Conservation (phyloP, 495 filamentous ascomycete genomes). For the Podospora anserina region DNA sequence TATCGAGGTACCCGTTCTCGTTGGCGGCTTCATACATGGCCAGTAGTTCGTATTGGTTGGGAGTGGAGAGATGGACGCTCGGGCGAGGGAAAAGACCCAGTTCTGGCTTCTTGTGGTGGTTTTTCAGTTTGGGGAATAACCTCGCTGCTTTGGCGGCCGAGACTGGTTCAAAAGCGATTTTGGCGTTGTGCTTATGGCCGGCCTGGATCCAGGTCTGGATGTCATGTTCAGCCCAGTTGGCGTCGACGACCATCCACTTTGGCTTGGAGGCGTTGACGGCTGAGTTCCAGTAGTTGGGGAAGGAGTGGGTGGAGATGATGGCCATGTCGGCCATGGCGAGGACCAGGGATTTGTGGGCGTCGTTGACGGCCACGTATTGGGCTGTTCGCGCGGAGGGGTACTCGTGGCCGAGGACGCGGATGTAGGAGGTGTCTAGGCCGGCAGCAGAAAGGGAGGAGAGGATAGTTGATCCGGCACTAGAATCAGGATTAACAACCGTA, state of each 20-base stretch:
- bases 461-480: slow-evolving; percentile 64
- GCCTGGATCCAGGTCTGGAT: slow-evolving; percentile 60
- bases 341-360: slow-evolving; percentile 71
- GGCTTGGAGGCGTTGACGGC: slow-evolving; percentile 55
- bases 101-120: slow-evolving; percentile 14
- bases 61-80: slow-evolving; percentile 66
- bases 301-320: slow-evolving; percentile 62
- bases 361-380: slow-evolving; percentile 89
- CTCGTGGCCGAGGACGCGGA: slow-evolving; percentile 52
- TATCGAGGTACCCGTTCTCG: slow-evolving; percentile 61
- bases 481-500: neutral
- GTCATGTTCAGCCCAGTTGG: slow-evolving; percentile 67
- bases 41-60: slow-evolving; percentile 76
- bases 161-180: slow-evolving; percentile 88
- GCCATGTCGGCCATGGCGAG: slow-evolving; percentile 93
- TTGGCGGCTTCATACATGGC: slow-evolving; percentile 69
- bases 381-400: slow-evolving; percentile 63
- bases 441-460: slow-evolving; percentile 57
- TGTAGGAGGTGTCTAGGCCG: slow-evolving; percentile 61
- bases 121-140: slow-evolving; percentile 53
- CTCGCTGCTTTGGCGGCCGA: slow-evolving; percentile 70
- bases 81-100: slow-evolving; percentile 59
- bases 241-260: slow-evolving; percentile 75
- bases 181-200: slow-evolving; percentile 51
- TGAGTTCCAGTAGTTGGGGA: slow-evolving; percentile 56